A percentile compares a stretch with the other conserved stretches of the same genome.
These are phyloP conservation scores for Talaromyces sp. DNA, from an alignment of 2,329 filamentous ascomycete genomes.

Conservation along the genomic window DNA sequence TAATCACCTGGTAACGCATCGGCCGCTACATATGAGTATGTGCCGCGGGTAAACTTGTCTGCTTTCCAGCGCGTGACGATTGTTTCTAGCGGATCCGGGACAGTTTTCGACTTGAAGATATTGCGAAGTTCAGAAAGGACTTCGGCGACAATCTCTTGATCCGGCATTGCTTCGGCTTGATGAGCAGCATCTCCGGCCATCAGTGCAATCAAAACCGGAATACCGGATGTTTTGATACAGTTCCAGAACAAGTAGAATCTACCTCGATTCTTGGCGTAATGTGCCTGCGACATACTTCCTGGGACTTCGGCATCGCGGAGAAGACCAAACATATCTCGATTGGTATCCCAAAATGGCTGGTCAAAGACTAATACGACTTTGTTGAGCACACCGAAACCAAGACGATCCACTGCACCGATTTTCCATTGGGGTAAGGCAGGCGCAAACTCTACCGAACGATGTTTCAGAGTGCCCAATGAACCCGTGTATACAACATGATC, in stretches of 20 bases:
- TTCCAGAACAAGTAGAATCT: constrained; percentile 99
- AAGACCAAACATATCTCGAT: constrained; percentile 90
- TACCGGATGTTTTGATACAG: constrained; percentile 80
- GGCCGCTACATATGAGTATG: constrained; percentile 90
- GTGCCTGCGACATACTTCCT: constrained; percentile 71
- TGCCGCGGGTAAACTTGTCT: constrained; percentile 87
- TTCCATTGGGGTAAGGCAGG: constrained; percentile 90
- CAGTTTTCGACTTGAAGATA: constrained; percentile 64
- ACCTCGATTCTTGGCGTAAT: constrained; percentile 77
- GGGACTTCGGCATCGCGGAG: constrained; percentile 70
- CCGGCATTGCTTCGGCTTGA: constrained; percentile 74
- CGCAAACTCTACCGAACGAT: constrained; percentile 75
- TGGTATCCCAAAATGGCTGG: constrained; percentile 83
- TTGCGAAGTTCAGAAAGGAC: constrained; percentile 74
- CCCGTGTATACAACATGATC: constrained; percentile 89
- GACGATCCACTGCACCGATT: constrained; percentile 69
- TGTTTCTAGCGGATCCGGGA: constrained; percentile 78
- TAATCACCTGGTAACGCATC: constrained; percentile 84
- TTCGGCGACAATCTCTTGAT: constrained; percentile 74
- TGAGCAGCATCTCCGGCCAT: constrained; percentile 96
- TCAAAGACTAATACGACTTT: constrained; percentile 92
- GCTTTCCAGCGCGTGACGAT: constrained; percentile 91
- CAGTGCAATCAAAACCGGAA: constrained; percentile 82
- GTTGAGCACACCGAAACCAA: constrained; percentile 92
- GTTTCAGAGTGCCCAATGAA: constrained; percentile 86